These are phyloP conservation scores for Theileria luwenshuni DNA, from an alignment of 169 alveolate genomes.

Conservation along the genomic window DNA sequence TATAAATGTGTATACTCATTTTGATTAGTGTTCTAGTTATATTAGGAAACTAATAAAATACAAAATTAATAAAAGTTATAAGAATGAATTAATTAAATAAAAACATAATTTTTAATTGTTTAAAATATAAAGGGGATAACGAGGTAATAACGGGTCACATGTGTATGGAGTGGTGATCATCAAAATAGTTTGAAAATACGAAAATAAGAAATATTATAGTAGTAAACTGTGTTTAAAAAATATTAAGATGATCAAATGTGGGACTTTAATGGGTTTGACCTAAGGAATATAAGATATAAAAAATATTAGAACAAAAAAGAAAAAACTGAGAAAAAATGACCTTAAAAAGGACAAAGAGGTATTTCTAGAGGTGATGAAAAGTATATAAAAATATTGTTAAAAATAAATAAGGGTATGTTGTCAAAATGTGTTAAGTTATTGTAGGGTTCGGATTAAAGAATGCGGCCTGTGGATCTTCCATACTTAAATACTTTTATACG, in stretches of 20 bases:
- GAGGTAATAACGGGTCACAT: too few relatives aligned
- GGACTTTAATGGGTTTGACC: background rate
- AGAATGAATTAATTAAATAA: background rate
- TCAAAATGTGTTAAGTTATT: constrained; percentile 1
- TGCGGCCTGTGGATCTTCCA: background rate
- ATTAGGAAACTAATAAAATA: background rate
- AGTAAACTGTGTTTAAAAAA: background rate
- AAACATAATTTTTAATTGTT: too few relatives aligned
- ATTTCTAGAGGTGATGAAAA: too few relatives aligned
- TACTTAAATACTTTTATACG: background rate
- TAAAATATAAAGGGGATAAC: background rate
- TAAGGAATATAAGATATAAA: background rate
- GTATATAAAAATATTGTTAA: too few relatives aligned
- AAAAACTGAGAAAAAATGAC: too few relatives aligned
- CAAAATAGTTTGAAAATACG: too few relatives aligned
- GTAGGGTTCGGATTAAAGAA: constrained; percentile 11
- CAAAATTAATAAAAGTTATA: background rate
- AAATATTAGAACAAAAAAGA: background rate
- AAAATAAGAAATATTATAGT: background rate
- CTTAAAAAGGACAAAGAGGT: too few relatives aligned
- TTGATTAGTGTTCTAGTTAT: too few relatives aligned
- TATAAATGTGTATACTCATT: background rate
- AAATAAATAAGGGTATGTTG: background rate
- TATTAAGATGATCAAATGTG: background rate
- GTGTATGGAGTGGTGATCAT: background rate